Percentiles rank a stretch among this genome's conserved stretches.
Evolutionary conservation across 345 rosid species (phyloP).

Genomic region (Carallia pectinifolia): DNA sequence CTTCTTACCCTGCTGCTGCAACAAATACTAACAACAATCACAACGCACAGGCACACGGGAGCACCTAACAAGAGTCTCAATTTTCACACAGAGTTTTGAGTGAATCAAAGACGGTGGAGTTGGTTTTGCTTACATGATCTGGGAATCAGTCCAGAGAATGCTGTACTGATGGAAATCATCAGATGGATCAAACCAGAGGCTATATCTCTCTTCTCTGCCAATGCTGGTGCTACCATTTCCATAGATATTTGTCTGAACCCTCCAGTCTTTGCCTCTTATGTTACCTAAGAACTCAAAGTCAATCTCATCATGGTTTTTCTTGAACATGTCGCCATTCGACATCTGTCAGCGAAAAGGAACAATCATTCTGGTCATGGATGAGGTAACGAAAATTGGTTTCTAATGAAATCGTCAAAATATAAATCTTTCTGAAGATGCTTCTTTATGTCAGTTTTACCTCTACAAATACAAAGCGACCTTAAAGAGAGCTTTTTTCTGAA

Average conservation of each 20-base stretch:
- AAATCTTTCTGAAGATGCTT: no score
- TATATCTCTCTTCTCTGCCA: conserved; percentile 95
- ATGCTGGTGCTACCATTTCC: conserved; percentile 88
- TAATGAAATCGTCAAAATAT: no score
- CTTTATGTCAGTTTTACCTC: no score
- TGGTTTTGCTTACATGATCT: conserved; percentile 63
- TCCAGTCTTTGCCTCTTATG: conserved; percentile 97
- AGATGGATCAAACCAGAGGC: conserved; percentile 97
- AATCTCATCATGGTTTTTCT: conserved; percentile 96
- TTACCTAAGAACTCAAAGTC: conserved; percentile 98
- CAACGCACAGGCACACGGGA: no score
- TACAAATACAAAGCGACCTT: no score
- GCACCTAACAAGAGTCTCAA: no score
- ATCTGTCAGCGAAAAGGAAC: conserved; percentile 39
- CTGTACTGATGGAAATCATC: conserved; percentile 92
- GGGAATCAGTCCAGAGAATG: conserved; percentile 90
- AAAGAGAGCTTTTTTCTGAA: no score
- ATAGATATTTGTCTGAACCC: conserved; percentile 93
- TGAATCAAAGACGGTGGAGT: background rate
- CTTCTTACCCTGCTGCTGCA: background rate
- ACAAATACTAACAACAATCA: no score
- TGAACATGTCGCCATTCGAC: conserved; percentile 91
- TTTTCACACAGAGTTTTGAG: background rate
- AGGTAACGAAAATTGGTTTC: no score
- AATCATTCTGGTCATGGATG: no score